A percentile compares a stretch with the other conserved stretches of the same genome.
Conservation (phyloP, 2,329 filamentous ascomycete species). For the Penicillium digitatum region DNA sequence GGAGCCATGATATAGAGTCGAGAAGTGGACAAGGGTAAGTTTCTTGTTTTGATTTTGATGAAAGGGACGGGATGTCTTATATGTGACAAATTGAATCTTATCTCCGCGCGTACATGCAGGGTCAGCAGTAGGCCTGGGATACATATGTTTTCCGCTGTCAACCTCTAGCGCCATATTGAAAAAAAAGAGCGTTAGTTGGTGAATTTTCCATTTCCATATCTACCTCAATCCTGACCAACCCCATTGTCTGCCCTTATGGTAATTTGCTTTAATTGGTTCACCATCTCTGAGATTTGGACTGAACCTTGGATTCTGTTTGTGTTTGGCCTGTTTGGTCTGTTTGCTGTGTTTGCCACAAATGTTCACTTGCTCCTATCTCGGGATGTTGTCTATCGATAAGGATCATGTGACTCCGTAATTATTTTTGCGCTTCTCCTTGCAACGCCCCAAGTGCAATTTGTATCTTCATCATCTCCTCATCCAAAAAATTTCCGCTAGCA, state of each 20-base stretch:
- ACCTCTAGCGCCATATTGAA: background rate
- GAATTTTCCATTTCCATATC: background rate
- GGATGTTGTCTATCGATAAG: constrained; percentile 20
- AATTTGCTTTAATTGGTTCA: background rate
- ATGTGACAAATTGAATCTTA: background rate
- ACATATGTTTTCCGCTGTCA: background rate
- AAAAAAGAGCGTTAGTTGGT: background rate
- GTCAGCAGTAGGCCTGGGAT: background rate
- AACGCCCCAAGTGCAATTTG: constrained; percentile 10
- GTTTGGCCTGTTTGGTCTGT: background rate
- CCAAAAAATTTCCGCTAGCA: constrained; percentile 4
- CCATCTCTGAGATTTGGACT: background rate
- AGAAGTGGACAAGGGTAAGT: background rate
- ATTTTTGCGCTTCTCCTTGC: constrained; percentile 21
- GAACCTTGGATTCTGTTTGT: background rate
- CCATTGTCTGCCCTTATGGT: background rate
- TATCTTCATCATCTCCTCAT: constrained; percentile 7
- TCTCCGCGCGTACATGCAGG: background rate
- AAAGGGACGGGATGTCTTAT: constrained; percentile 9
- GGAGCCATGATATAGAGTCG: constrained; percentile 15
- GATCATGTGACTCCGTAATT: constrained; percentile 20
- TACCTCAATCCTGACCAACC: background rate
- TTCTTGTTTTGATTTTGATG: background rate
- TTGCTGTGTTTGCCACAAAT: constrained; percentile 2
- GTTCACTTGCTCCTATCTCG: constrained; percentile 1